These are phyloP conservation scores for Pisolithus sp. DNA, from an alignment of 768 basidiomycete species.

Conservation along the genomic window DNA sequence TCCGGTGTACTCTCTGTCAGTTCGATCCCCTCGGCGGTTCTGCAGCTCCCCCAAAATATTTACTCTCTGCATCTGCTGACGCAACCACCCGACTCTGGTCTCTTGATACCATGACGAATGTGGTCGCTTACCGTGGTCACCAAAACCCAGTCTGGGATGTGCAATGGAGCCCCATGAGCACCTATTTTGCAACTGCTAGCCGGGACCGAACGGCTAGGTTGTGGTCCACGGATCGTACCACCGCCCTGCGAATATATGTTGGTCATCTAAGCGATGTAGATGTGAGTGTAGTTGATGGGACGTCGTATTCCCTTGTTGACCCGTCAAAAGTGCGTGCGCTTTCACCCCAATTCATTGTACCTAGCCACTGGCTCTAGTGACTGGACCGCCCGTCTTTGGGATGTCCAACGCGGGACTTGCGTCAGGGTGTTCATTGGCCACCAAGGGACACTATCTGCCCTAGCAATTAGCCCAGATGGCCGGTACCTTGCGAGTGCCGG, in stretches of 20 bases:
- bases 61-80: slow-evolving; percentile 91
- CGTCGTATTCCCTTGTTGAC: not conserved
- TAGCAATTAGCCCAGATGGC: slow-evolving; percentile 92
- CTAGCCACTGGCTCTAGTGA: slow-evolving; percentile 96
- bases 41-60: slow-evolving; percentile 74
- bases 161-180: slow-evolving; percentile 96
- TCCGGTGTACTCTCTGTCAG: slow-evolving; percentile 87
- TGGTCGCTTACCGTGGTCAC: slow-evolving; percentile 93
- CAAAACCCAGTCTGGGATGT: slow-evolving; percentile 99
- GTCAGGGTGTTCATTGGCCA: slow-evolving; percentile 96
- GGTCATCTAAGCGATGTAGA: slow-evolving; percentile 97
- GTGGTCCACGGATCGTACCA: slow-evolving; percentile 91
- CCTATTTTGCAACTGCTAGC: slow-evolving; percentile 97
- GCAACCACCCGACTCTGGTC: slow-evolving; percentile 91
- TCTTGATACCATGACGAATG: slow-evolving; percentile 86
- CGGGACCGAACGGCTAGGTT: slow-evolving; percentile 90
- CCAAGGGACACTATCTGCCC: slow-evolving; percentile 76
- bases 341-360: slow-evolving; percentile 97
- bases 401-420: slow-evolving; percentile 92
- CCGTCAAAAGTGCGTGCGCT: slow-evolving; percentile 70
- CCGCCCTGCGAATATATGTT: slow-evolving; percentile 85
- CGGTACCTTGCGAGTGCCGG: slow-evolving; percentile 89
- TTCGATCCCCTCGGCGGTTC: slow-evolving; percentile 92
- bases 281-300: slow-evolving; percentile 44
- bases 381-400: slow-evolving; percentile 95